These are phyloP conservation scores for Aspergillus sergii DNA, from an alignment of 2,329 filamentous ascomycete species.

Conservation along the genomic window DNA sequence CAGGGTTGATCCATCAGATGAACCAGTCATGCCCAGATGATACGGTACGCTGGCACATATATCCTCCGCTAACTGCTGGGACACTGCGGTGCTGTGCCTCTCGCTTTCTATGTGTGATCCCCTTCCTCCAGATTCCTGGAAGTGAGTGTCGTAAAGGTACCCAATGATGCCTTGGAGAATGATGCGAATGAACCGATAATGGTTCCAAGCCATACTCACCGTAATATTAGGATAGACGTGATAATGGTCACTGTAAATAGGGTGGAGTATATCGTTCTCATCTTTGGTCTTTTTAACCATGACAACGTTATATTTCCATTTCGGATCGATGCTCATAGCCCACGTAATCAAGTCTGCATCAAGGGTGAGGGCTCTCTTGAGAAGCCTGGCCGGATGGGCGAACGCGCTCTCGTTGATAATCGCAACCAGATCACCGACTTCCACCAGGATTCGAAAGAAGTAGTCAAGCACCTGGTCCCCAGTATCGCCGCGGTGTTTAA, in stretches of 20 bases:
- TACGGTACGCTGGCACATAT: constrained; percentile 23
- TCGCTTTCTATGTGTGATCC: constrained; percentile 5
- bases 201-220: constrained; percentile 25
- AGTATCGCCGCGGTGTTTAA: constrained; percentile 3
- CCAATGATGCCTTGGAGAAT: constrained; percentile 18
- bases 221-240: constrained; percentile 23
- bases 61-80: constrained; percentile 16
- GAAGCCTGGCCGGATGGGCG: not conserved
- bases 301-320: constrained; percentile 17
- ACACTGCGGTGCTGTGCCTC: constrained; percentile 3
- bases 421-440: constrained; percentile 16
- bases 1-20: constrained; percentile 7
- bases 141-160: not conserved
- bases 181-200: constrained; percentile 26
- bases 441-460: constrained; percentile 15
- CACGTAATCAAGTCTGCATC: constrained; percentile 19
- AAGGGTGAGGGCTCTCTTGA: constrained; percentile 15
- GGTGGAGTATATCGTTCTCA: not conserved
- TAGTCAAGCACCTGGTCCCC: constrained; percentile 8
- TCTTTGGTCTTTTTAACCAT: not conserved
- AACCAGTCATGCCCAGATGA: constrained; percentile 9
- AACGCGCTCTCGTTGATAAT: not conserved
- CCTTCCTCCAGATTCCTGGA: not conserved
- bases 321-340: constrained; percentile 15
- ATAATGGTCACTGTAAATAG: constrained; percentile 17